These are phyloP conservation scores for Cutaneotrichosporon sp. DNA, from an alignment of 1,284 basidiomycete species.

Conservation along the genomic window DNA sequence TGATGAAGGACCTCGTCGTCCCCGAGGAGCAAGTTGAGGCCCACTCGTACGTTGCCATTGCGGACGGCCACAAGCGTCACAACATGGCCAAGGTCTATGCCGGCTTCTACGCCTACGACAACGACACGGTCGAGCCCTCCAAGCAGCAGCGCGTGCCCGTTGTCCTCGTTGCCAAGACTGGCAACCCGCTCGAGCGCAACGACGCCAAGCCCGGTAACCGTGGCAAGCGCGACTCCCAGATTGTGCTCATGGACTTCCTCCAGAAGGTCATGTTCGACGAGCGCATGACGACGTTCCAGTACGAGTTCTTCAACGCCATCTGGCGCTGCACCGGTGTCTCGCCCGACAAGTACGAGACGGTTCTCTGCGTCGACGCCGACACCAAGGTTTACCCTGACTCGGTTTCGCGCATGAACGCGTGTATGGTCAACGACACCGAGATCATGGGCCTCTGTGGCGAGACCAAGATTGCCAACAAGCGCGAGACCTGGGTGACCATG, in stretches of 20 bases:
- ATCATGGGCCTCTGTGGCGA: conserved; percentile 99
- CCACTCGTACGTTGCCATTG: conserved; percentile 97
- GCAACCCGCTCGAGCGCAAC: conserved; percentile 83
- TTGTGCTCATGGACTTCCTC: conserved; percentile 96
- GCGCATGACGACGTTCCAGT: conserved; percentile 98
- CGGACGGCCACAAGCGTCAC: conserved; percentile 97
- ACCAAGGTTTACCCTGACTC: conserved; percentile 97
- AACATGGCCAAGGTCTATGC: conserved; percentile 99
- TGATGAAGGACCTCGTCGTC: conserved; percentile 98
- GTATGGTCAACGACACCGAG: conserved; percentile 92
- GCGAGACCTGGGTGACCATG: conserved; percentile 96
- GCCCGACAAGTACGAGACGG: conserved; percentile 94
- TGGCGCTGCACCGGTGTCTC: conserved; percentile 94
- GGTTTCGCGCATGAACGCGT: conserved; percentile 85
- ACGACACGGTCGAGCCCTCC: conserved; percentile 82
- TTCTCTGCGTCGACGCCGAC: conserved; percentile 97
- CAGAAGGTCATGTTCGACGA: conserved; percentile 99
- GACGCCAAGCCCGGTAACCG: conserved; percentile 97
- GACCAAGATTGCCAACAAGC: conserved; percentile 99
- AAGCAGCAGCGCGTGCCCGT: conserved; percentile 98
- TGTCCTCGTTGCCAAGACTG: conserved; percentile 89
- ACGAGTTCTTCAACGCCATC: conserved; percentile 97
- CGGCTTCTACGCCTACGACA: conserved; percentile 96
- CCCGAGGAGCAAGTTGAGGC: conserved; percentile 83
- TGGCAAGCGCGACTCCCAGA: conserved; percentile 97